These are phyloP conservation scores for Seiridium cupressi DNA, from an alignment of 2,329 filamentous ascomycete genomes.

Conservation along the genomic window DNA sequence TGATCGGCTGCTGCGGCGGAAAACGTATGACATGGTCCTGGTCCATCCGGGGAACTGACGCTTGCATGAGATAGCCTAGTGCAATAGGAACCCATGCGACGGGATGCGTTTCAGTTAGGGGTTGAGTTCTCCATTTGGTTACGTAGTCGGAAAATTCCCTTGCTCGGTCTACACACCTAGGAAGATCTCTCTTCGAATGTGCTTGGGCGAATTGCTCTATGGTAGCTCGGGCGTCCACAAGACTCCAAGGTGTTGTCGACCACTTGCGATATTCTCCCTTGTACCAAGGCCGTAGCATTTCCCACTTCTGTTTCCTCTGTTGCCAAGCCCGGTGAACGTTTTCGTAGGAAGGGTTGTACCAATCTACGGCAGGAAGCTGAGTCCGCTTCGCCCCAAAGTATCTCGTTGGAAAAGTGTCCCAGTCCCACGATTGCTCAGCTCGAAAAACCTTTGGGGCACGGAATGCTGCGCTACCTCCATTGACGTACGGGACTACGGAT, in stretches of 20 bases:
- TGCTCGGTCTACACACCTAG: not conserved
- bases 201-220: conserved; percentile 7
- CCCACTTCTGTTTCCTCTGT: not conserved
- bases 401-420: not conserved
- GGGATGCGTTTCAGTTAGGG: not conserved
- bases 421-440: not conserved
- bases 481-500: not conserved
- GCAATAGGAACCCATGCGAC: not conserved
- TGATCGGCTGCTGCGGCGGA: not conserved
- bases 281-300: conserved; percentile 6
- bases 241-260: conserved; percentile 9
- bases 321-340: not conserved
- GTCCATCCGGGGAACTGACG: not conserved
- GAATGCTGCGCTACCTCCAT: not conserved
- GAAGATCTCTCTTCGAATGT: not conserved
- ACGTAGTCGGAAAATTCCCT: not conserved
- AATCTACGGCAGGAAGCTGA: not conserved
- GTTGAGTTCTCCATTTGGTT: not conserved
- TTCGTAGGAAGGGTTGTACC: not conserved
- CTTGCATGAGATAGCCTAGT: conserved; percentile 7
- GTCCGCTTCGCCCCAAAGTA: not conserved
- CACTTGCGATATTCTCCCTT: conserved; percentile 2
- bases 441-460: not conserved
- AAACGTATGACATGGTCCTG: not conserved
- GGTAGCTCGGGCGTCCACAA: not conserved